Percentiles rank a stretch among this genome's conserved stretches.
Conservation (phyloP, 2,329 filamentous ascomycete genomes). For the Penicillium expansum region DNA sequence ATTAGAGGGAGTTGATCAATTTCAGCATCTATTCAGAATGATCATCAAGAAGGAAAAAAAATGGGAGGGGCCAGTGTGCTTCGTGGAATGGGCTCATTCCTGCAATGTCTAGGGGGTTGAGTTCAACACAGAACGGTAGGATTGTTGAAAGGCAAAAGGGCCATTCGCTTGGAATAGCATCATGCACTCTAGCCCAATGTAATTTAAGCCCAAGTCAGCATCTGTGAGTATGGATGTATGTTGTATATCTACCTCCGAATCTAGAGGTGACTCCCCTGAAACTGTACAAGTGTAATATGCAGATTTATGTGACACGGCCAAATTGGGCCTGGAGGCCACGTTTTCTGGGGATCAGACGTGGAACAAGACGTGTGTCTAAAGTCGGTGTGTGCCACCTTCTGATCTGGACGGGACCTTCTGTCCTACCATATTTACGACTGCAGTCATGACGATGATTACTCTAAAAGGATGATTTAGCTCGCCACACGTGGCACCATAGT, state of each 20-base stretch:
- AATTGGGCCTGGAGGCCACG: constrained; percentile 14
- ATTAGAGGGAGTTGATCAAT: not conserved
- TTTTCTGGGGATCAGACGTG: constrained; percentile 14
- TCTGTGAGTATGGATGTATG: not conserved
- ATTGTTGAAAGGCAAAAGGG: not conserved
- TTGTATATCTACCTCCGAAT: not conserved
- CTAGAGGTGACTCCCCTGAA: constrained; percentile 2
- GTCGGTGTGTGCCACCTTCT: constrained; percentile 16
- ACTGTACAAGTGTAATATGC: constrained; percentile 2
- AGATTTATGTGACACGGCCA: constrained; percentile 10
- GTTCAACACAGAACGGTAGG: not conserved
- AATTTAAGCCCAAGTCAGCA: not conserved
- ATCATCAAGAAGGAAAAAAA: not conserved
- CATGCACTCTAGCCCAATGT: not conserved
- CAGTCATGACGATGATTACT: constrained; percentile 5
- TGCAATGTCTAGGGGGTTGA: constrained; percentile 1
- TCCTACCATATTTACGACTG: not conserved
- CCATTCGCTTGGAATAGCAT: not conserved
- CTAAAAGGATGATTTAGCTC: not conserved
- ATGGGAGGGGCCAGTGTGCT: not conserved
- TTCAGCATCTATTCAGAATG: not conserved
- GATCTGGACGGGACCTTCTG: not conserved
- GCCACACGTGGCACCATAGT: constrained; percentile 20
- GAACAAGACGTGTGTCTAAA: constrained; percentile 6
- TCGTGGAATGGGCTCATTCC: not conserved